Conservation (phyloP, 257 asterid species). For the Solanum clarkiae region DNA sequence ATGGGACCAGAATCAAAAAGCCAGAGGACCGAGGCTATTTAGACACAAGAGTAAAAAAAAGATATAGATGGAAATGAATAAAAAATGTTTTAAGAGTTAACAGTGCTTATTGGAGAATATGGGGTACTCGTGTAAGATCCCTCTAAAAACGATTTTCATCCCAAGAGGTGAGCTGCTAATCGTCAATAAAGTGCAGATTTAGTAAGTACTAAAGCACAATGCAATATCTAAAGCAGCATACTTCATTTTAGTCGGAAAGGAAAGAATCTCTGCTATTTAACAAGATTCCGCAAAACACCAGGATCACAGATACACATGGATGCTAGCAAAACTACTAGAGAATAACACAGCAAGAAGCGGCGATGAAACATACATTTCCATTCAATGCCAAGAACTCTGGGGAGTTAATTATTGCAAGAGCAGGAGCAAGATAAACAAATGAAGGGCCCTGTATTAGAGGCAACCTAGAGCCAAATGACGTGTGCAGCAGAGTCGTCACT, state of each 20-base stretch:
- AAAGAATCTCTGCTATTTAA: neutral
- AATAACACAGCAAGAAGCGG: neutral
- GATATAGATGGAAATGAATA: neutral
- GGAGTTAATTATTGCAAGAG: constrained; percentile 83
- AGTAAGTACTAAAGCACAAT: neutral
- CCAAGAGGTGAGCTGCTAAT: neutral
- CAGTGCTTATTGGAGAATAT: neutral
- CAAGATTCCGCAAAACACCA: neutral
- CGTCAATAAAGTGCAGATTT: neutral
- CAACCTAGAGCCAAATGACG: constrained; percentile 88
- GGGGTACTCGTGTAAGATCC: neutral
- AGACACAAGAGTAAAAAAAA: neutral
- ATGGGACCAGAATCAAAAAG: neutral
- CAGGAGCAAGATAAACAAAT: constrained; percentile 94
- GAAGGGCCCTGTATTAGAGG: constrained; percentile 99
- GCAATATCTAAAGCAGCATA: neutral
- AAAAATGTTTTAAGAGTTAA: neutral
- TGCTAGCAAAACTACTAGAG: neutral
- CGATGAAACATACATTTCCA: constrained; percentile 58
- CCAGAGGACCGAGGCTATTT: neutral
- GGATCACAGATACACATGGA: neutral
- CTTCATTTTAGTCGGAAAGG: neutral
- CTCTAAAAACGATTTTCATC: neutral
- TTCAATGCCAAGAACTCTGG: constrained; percentile 72
- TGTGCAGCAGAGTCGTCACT: constrained; percentile 76